Conservation (phyloP, 1,139 yeast species). For the Debaryomyces fabryi region DNA sequence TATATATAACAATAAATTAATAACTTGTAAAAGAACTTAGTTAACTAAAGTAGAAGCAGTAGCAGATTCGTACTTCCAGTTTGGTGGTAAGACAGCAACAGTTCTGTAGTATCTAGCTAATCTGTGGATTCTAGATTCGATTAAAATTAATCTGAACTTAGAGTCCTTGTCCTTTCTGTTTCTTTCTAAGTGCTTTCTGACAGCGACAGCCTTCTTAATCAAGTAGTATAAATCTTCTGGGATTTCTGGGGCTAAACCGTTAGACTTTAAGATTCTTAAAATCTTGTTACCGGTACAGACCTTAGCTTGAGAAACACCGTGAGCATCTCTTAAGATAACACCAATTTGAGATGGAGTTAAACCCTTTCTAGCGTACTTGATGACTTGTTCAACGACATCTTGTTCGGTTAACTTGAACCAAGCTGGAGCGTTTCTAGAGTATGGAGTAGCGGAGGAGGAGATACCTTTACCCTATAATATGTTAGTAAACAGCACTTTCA, state of each 20-base stretch:
- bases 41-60: conserved; percentile 99
- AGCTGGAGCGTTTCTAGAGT: conserved; percentile 98
- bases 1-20: conserved; percentile 10
- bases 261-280: conserved; percentile 97
- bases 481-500: conserved; percentile 32
- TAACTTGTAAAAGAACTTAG: conserved; percentile 45
- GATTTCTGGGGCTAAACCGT: conserved; percentile 99
- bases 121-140: conserved; percentile 99
- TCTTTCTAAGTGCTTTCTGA: conserved; percentile 99
- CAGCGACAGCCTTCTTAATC: conserved; percentile 99
- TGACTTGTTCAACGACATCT: conserved; percentile 95
- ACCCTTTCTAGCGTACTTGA: conserved; percentile 99
- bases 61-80: conserved; percentile 99
- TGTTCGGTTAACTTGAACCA: conserved; percentile 99
- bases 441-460: conserved; percentile 98
- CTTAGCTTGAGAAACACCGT: conserved; percentile 98
- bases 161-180: conserved; percentile 99
- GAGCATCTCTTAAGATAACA: conserved; percentile 99
- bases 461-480: conserved; percentile 92
- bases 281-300: conserved; percentile 99
- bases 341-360: conserved; percentile 99
- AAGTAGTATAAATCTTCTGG: conserved; percentile 99
- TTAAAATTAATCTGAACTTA: conserved; percentile 99
- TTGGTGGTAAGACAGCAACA: conserved; percentile 97
- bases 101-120: conserved; percentile 99